Base-by-base conservation (phyloP, 345 rosid species). In the Eucalyptus pauciflora region DNA sequence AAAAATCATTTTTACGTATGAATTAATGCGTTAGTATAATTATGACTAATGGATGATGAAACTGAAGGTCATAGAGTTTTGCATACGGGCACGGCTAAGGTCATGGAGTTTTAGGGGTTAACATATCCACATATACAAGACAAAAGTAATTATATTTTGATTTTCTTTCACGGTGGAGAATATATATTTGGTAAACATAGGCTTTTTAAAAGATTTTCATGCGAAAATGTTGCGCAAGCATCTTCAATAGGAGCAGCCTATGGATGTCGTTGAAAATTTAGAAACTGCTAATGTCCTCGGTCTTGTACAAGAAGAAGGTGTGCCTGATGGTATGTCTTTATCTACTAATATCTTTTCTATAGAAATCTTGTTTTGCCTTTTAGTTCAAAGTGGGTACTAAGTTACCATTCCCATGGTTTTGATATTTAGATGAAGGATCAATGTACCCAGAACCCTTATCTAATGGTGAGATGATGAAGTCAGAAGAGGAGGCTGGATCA, bases 151-250 rank as follows among this genome's bases (percentile, higher is more conserved):
- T 10, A 7, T 54, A 54, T 54, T 20, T 54, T 54, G 27, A 54
- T 54, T 20, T 54, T 54, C 60, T 54, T 54, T 10, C 58, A 54
- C 2, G 1, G 60, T 54, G 24, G 11, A 54, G 5, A 54, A 54
- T 54, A 8, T 54, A 54, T 54, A 54, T 54, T 52, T 52, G 58
- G 7, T 52, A 52, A 52, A 52, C 58, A 52, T 92, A 97, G 99
- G 99, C 99, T 93, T 96, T 90, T 92, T 96, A 93, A 97, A 94
- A 91, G 99, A 96, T 92, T 96, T 96, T 91, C 96, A 97, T 88
- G 93, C 94, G 87, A 95, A 93, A 92, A 96, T 96, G 97, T 90
- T 97, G 88, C 95, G 94, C 83, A 93, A 92, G 87, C 95, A 95
- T 94, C 92, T 95, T 89, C 95, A 94, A 85, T 94, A 96, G 90